Evolutionary conservation across 2,329 filamentous ascomycete species (phyloP).

Genomic region (Cladosporium sp.): DNA sequence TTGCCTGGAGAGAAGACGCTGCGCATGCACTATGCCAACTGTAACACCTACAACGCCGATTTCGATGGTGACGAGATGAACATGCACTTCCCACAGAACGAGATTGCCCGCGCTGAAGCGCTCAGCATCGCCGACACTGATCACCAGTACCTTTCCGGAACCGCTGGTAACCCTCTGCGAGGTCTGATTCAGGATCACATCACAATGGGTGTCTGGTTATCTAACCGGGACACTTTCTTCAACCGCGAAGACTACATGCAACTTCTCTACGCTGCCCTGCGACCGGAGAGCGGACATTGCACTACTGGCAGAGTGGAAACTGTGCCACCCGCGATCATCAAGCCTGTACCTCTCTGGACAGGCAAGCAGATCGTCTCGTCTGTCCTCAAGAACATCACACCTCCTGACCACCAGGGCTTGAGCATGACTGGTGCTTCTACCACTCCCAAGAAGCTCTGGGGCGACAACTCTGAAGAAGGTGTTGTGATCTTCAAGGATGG

Average conservation of each 20-base stretch:
- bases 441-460: constrained; percentile 78
- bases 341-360: constrained; percentile 80
- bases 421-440: constrained; percentile 76
- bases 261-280: constrained; percentile 82
- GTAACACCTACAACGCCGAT: constrained; percentile 98
- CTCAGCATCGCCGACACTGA: constrained; percentile 93
- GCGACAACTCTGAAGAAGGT: constrained; percentile 69
- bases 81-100: constrained; percentile 98
- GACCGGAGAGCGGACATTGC: constrained; percentile 87
- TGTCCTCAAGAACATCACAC: constrained; percentile 86
- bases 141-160: constrained; percentile 92
- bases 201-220: constrained; percentile 87
- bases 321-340: constrained; percentile 74
- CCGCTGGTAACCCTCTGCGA: constrained; percentile 85
- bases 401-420: constrained; percentile 68
- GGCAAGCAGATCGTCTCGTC: constrained; percentile 95
- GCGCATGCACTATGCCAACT: constrained; percentile 99
- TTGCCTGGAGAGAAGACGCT: constrained; percentile 93
- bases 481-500: constrained; percentile 79
- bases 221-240: constrained; percentile 88
- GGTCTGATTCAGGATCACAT: constrained; percentile 98
- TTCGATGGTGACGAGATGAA: constrained; percentile 99
- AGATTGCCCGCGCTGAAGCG: constrained; percentile 87
- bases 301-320: constrained; percentile 76
- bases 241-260: constrained; percentile 85